Percentiles rank a stretch among this genome's conserved stretches.
phyloP scores from a whole-genome alignment of 116 monocot species.

The Posidonia oceanica region DNA sequence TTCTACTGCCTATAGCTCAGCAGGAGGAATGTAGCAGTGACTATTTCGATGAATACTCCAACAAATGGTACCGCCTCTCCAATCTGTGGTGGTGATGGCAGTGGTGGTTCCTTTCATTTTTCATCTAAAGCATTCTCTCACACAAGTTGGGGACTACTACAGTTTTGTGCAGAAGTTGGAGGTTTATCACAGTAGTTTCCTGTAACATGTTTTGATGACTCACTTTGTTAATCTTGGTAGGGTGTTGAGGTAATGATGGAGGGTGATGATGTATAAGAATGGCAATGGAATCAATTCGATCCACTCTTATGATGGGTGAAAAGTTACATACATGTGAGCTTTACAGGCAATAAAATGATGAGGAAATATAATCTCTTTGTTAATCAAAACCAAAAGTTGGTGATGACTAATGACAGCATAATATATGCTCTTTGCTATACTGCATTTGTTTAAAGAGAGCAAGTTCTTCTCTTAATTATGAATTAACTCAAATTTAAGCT shows the following conservation, averaged over 20 bases:
- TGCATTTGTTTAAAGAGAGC: no score
- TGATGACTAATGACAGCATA: no score
- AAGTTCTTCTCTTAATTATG: no score
- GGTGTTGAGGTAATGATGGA: neutral
- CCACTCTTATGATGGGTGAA: neutral
- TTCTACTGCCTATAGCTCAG: neutral
- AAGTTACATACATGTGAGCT: neutral
- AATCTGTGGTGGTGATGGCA: neutral
- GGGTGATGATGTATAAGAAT: neutral
- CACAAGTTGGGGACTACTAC: neutral
- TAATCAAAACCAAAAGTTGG: no score
- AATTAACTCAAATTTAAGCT: no score
- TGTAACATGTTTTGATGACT: neutral
- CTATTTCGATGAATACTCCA: neutral
- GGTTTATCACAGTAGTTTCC: neutral
- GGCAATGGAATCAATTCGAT: neutral
- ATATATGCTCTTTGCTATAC: no score
- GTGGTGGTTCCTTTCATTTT: neutral
- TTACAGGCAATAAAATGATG: no score
- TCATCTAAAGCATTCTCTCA: neutral
- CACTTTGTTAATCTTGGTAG: neutral
- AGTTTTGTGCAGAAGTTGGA: neutral
- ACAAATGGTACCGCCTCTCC: neutral
- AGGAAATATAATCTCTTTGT: no score
- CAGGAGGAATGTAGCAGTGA: neutral